A percentile compares a stretch with the other conserved stretches of the same genome.
phyloP scores from a whole-genome alignment of 371 early-diverging fungal genomes.

The Mortierella sp. region DNA sequence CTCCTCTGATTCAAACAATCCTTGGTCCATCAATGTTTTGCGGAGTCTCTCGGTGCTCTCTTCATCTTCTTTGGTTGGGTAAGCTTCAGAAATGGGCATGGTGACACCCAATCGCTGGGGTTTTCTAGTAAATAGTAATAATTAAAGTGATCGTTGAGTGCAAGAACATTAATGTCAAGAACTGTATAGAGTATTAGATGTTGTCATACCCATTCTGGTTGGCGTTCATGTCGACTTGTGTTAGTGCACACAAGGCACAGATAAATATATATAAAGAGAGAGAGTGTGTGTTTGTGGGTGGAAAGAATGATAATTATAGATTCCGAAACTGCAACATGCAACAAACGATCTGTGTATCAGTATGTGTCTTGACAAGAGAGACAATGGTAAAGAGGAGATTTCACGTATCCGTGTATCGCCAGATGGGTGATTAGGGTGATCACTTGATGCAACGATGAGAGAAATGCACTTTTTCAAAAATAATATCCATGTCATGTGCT shows the following conservation, averaged over 20 bases:
- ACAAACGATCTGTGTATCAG: too few relatives aligned
- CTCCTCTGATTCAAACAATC: conserved; percentile 84
- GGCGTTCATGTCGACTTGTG: not conserved
- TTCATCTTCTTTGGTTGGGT: conserved; percentile 70
- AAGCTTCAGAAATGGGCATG: conserved; percentile 64
- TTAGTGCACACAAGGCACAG: not conserved
- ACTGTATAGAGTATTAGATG: not conserved
- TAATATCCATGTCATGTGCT: too few relatives aligned
- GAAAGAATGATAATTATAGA: too few relatives aligned
- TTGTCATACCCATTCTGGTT: conserved; percentile 18
- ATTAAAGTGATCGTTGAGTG: too few relatives aligned
- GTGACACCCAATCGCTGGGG: conserved; percentile 66
- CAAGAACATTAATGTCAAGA: not conserved
- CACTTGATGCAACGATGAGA: too few relatives aligned
- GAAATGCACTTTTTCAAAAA: too few relatives aligned
- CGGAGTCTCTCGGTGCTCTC: conserved; percentile 73
- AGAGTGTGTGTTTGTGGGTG: not conserved
- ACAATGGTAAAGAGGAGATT: too few relatives aligned
- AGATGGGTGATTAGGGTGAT: too few relatives aligned
- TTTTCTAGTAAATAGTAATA: not conserved
- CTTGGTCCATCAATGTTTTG: conserved; percentile 71
- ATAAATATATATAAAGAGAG: not conserved
- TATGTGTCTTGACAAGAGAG: too few relatives aligned
- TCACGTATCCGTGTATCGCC: too few relatives aligned
- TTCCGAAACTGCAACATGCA: too few relatives aligned